Conservation (phyloP, 75 land plant species). For the Sequoia sempervirens region DNA sequence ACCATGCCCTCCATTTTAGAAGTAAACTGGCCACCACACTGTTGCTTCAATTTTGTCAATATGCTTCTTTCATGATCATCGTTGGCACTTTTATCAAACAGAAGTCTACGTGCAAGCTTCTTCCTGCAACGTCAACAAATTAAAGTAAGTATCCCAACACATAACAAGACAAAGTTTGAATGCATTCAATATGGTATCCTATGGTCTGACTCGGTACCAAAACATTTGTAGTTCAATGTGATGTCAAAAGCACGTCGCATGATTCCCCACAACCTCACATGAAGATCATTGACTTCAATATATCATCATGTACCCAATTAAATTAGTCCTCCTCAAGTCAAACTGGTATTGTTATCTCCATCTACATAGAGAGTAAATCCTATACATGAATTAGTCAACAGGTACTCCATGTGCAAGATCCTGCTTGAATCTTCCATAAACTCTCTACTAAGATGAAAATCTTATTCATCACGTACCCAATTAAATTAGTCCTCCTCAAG, state of each 20-base stretch:
- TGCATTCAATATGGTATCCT: background rate
- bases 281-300: background rate
- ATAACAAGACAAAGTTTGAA: background rate
- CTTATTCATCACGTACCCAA: background rate
- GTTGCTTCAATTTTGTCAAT: constrained; percentile 90
- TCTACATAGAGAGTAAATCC: too few relatives aligned
- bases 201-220: background rate
- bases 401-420: background rate
- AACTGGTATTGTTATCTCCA: background rate
- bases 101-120: constrained; percentile 89
- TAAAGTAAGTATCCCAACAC: background rate
- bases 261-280: background rate
- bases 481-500: background rate
- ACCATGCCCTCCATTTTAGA: constrained; percentile 99
- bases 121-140: constrained; percentile 47
- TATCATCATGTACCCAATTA: background rate
- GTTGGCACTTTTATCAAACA: constrained; percentile 95
- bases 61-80: constrained; percentile 98
- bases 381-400: background rate
- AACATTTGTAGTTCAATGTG: background rate
- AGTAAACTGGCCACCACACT: constrained; percentile 97
- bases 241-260: background rate
- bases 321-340: background rate
- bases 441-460: background rate
- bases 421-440: background rate